Evolutionary conservation across 441 rosid genomes (phyloP), one percentile per base, ranked within the genome.

Genomic region (Raphanus hybrid): DNA sequence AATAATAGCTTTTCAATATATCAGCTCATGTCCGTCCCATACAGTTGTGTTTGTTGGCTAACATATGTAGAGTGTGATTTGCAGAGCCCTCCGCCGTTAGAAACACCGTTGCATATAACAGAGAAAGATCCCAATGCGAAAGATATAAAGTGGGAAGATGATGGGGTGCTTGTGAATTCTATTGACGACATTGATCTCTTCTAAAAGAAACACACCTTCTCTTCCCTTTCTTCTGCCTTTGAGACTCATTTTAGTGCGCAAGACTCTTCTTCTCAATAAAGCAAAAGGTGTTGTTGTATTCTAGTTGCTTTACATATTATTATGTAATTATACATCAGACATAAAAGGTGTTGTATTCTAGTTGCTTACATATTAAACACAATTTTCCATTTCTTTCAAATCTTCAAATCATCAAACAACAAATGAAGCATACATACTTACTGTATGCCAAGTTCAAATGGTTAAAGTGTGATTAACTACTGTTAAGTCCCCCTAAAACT

Each of bases 51-150:
- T 70, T 68, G n/a, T 58, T 62, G 58, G 20, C 73, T 71, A 39
- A 73, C 43, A 15, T 63, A 15, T 39, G 14, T 37, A 18, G 71
- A 18, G 23, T 75, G 62, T 75, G 60, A 16, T 14, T 39, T 84
- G 90, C 91, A 96, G 99, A 82, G 58, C 39, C 98, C 99, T 20
- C 98, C 99, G 4, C 86, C 89, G 29, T 27, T 96, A 48, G 97
- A 89, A 15, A 82, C 70, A 45, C 97, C 97, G 2, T 82, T 88
- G 67, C 55, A 76, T 60, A 81, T 93, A 59, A 86, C 77, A 11
- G 82, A 61, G 74, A 92, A 86, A 81, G 97, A 92, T 74, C 85
- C 85, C 0, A 84, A 77, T 34, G 87, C 87, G 75, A 88, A 86
- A 83, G 93, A 89, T 63, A 82, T 83, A 10, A 67, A 65, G 2